phyloP scores from a whole-genome alignment of 345 rosid genomes.

The Melastoma malabathricum region DNA sequence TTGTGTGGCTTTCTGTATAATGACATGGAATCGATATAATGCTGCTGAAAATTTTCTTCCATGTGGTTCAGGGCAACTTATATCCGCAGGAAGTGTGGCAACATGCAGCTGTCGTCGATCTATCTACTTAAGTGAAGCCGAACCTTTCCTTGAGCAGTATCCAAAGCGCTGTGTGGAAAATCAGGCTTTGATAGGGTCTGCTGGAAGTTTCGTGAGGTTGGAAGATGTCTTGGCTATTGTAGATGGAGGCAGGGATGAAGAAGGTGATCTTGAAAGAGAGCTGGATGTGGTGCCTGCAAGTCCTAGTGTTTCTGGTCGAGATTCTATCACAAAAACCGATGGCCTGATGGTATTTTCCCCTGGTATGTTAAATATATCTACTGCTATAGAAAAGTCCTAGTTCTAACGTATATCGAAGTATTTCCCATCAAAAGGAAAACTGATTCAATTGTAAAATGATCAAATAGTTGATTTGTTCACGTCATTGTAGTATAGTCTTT shows the following conservation, averaged over 20 bases:
- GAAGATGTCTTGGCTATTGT: constrained; percentile 80
- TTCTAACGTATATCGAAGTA: too few relatives aligned
- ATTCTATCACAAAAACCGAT: constrained; percentile 46
- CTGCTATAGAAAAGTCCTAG: not conserved
- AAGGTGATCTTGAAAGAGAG: constrained; percentile 69
- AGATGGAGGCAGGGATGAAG: constrained; percentile 70
- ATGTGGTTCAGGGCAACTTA: constrained; percentile 51
- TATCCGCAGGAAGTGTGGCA: constrained; percentile 57
- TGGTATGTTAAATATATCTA: constrained; percentile 29
- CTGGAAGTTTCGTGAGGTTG: constrained; percentile 57
- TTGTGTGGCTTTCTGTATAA: not conserved
- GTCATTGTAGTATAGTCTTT: not conserved
- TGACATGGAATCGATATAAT: not conserved
- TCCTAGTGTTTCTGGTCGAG: constrained; percentile 32
- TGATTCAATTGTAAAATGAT: not conserved
- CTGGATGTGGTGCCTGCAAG: constrained; percentile 29
- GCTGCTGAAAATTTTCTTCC: not conserved
- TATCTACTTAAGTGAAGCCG: constrained; percentile 74
- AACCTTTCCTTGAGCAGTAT: constrained; percentile 83
- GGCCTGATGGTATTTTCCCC: constrained; percentile 93
- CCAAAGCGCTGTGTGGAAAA: constrained; percentile 60
- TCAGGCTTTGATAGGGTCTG: constrained; percentile 78
- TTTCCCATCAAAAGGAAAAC: too few relatives aligned
- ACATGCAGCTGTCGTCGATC: constrained; percentile 60
- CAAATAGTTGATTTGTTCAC: not conserved